Conservation (phyloP, 148 eudicot species). For the Vaccinium corymbosum region DNA sequence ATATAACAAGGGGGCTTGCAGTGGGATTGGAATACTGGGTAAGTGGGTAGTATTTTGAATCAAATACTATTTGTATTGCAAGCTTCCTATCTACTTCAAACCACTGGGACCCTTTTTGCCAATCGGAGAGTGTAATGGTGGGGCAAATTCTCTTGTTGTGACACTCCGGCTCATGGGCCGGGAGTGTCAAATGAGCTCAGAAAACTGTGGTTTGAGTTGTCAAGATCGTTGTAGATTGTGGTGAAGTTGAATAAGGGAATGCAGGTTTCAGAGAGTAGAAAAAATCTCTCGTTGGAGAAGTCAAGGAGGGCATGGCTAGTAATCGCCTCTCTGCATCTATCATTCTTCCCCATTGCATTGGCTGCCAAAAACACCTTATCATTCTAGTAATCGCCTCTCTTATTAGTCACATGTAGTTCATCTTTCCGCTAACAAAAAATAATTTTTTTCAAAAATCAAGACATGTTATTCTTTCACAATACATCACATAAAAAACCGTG, state of each 20-base stretch:
- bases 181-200: slow-evolving; percentile 50
- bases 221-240: slow-evolving; percentile 64
- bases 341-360: slow-evolving; percentile 81
- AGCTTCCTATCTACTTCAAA: slow-evolving; percentile 63
- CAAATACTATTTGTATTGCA: slow-evolving; percentile 52
- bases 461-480: no score
- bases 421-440: no score
- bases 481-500: no score
- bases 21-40: slow-evolving; percentile 39
- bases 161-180: slow-evolving; percentile 62
- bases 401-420: no score
- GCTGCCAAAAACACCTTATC: slow-evolving; percentile 29
- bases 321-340: slow-evolving; percentile 81
- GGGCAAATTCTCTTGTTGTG: slow-evolving; percentile 68
- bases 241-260: slow-evolving; percentile 82
- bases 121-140: slow-evolving; percentile 46
- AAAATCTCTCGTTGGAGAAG: slow-evolving; percentile 65
- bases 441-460: no score
- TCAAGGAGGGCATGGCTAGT: slow-evolving; percentile 76
- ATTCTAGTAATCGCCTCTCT: no score
- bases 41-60: slow-evolving; percentile 48
- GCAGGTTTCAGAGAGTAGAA: slow-evolving; percentile 83
- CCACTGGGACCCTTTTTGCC: slow-evolving; percentile 98
- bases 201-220: slow-evolving; percentile 51
- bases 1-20: slow-evolving; percentile 71